Evolutionary conservation across 2,329 filamentous ascomycete genomes (phyloP).

Genomic region (Aspergillus candidus): DNA sequence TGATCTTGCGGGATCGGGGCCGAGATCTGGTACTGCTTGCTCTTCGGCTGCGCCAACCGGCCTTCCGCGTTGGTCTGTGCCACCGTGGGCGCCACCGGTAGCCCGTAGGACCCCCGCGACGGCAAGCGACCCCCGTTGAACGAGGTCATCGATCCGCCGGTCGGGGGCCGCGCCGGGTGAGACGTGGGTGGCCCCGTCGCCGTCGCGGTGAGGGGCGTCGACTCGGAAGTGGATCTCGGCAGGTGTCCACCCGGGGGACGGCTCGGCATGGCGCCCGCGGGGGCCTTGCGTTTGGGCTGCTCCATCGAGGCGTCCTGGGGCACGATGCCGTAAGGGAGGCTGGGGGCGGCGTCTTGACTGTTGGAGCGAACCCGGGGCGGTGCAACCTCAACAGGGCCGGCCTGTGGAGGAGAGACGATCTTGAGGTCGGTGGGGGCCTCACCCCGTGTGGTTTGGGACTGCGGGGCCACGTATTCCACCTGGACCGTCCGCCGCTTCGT

Average conservation of each 20-base stretch:
- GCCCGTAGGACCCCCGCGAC: slow-evolving; percentile 75
- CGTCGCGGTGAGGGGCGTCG: slow-evolving; percentile 48
- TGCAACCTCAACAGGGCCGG: slow-evolving; percentile 15
- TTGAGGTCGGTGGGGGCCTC: slow-evolving; percentile 28
- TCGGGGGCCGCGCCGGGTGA: slow-evolving; percentile 61
- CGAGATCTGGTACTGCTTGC: slow-evolving; percentile 66
- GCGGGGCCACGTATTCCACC: slow-evolving; percentile 92
- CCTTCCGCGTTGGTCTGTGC: slow-evolving; percentile 85
- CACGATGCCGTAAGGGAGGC: slow-evolving; percentile 2
- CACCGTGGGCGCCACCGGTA: slow-evolving; percentile 79
- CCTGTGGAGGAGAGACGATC: slow-evolving; percentile 11
- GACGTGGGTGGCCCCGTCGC: slow-evolving; percentile 32
- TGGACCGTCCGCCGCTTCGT: slow-evolving; percentile 92
- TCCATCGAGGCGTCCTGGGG: slow-evolving; percentile 6
- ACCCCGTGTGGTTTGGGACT: slow-evolving; percentile 75
- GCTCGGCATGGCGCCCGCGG: slow-evolving; percentile 22
- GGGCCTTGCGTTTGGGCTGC: slow-evolving; percentile 11
- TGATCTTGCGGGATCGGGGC: slow-evolving; percentile 56
- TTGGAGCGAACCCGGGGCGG: slow-evolving; percentile 42
- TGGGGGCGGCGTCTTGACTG: slow-evolving; percentile 8
- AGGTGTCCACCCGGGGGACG: slow-evolving; percentile 45
- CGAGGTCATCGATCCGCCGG: slow-evolving; percentile 72
- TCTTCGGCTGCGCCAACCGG: slow-evolving; percentile 75
- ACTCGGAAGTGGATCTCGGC: slow-evolving; percentile 52
- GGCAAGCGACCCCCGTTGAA: slow-evolving; percentile 57